Evolutionary conservation across 768 basidiomycete species (phyloP).

Genomic region (Termitomyces heimii): DNA sequence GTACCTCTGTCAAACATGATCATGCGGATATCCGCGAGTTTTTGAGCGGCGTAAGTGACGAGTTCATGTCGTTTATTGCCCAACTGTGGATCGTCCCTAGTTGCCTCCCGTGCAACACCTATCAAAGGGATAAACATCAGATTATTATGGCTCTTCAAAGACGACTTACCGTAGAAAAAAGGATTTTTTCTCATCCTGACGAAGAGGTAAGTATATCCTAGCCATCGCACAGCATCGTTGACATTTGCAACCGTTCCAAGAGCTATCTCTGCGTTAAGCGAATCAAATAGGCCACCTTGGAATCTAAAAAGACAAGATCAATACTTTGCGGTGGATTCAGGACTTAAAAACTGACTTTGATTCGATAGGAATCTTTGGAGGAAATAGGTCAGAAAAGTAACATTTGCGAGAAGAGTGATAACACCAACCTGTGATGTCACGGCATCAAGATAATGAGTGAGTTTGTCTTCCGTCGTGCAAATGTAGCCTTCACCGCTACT

Average conservation of each 20-base stretch:
- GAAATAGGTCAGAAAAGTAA: slow-evolving; percentile 1
- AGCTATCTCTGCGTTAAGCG: slow-evolving; percentile 92
- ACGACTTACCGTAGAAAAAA: slow-evolving; percentile 64
- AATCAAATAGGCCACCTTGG: slow-evolving; percentile 76
- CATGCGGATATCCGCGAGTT: slow-evolving; percentile 72
- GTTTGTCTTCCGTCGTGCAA: slow-evolving; percentile 90
- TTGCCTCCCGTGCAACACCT: slow-evolving; percentile 67
- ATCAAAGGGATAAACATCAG: not conserved
- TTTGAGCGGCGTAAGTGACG: slow-evolving; percentile 57
- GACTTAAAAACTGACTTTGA: slow-evolving; percentile 62
- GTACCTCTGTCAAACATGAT: slow-evolving; percentile 61
- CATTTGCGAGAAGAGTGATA: not conserved
- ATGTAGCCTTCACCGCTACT: slow-evolving; percentile 95
- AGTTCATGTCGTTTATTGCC: slow-evolving; percentile 64
- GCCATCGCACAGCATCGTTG: slow-evolving; percentile 86
- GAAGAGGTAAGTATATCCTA: slow-evolving; percentile 95
- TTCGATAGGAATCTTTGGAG: slow-evolving; percentile 81
- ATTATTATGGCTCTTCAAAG: not conserved
- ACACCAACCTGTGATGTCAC: slow-evolving; percentile 74
- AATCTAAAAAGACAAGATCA: slow-evolving; percentile 44
- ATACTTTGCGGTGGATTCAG: not conserved
- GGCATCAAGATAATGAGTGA: slow-evolving; percentile 84
- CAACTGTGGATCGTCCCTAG: slow-evolving; percentile 67
- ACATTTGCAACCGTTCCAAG: slow-evolving; percentile 90
- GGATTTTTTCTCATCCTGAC: slow-evolving; percentile 95